A percentile compares a stretch with the other conserved stretches of the same genome.
Conservation (phyloP, 139 green algal genomes). For the Auxenochlorella protothecoides region DNA sequence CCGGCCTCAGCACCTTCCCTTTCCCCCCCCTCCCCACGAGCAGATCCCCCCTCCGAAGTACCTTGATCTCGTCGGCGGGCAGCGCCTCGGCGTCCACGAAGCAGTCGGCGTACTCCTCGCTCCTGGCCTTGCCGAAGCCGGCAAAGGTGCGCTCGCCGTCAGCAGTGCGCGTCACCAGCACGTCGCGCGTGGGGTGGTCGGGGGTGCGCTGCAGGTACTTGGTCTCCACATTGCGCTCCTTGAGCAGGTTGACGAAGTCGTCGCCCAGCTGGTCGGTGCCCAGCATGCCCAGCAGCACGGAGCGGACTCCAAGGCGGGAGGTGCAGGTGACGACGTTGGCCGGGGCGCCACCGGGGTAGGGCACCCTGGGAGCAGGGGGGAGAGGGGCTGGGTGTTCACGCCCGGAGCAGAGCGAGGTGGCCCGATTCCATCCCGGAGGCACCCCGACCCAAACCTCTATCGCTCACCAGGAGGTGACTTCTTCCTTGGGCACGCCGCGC, state of each 20-base stretch:
- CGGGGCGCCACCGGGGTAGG: slow-evolving; percentile 71
- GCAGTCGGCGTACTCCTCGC: slow-evolving; percentile 61
- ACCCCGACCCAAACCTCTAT: neutral
- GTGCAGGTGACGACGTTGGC: slow-evolving; percentile 67
- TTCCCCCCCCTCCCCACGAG: neutral
- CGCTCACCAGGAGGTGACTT: slow-evolving; percentile 57
- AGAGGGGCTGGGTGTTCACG: neutral
- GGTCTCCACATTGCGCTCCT: slow-evolving; percentile 50
- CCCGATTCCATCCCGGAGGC: too few species aligned
- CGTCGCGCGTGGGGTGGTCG: slow-evolving; percentile 62
- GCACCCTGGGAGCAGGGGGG: slow-evolving; percentile 37
- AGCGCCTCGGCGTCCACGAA: slow-evolving; percentile 50
- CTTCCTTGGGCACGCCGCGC: slow-evolving; percentile 45
- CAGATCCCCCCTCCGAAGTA: slow-evolving; percentile 6
- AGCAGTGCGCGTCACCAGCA: slow-evolving; percentile 59
- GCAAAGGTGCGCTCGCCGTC: slow-evolving; percentile 70
- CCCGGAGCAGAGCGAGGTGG: too few species aligned
- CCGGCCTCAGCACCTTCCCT: neutral
- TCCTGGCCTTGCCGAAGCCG: slow-evolving; percentile 56
- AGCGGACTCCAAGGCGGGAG: slow-evolving; percentile 38
- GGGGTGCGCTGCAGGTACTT: slow-evolving; percentile 36
- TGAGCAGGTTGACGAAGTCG: slow-evolving; percentile 54
- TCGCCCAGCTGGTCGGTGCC: slow-evolving; percentile 61
- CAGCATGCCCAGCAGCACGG: slow-evolving; percentile 55
- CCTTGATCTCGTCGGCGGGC: slow-evolving; percentile 48